phyloP scores from a whole-genome alignment of 345 rosid species.

The Brassica nigra region DNA sequence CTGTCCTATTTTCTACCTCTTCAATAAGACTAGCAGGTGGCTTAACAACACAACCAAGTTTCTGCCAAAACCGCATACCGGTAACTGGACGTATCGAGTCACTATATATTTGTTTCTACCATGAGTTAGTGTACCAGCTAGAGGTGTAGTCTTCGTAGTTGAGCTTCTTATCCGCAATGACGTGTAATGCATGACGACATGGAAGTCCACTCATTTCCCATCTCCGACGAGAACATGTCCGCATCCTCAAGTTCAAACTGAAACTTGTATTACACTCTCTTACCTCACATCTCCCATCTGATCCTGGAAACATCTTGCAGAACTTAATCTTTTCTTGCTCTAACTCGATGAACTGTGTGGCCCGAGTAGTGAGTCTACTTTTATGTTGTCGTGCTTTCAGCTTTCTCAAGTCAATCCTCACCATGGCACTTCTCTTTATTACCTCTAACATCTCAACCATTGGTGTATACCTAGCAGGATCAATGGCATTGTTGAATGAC shows the following conservation, averaged over 20 bases:
- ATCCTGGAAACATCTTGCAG: neutral
- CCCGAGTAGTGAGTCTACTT: too few relatives aligned
- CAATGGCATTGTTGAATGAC: neutral
- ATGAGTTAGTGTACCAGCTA: neutral
- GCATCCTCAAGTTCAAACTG: neutral
- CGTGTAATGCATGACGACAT: neutral
- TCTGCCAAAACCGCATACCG: neutral
- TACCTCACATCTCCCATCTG: neutral
- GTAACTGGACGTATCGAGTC: neutral
- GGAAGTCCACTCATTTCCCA: neutral
- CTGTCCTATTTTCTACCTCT: neutral
- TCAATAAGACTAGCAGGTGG: neutral
- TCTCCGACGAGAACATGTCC: neutral
- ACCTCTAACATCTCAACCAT: conserved; percentile 19
- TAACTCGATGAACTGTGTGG: too few relatives aligned
- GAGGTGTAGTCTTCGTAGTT: neutral
- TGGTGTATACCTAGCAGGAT: neutral
- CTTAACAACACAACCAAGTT: neutral
- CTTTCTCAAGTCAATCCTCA: neutral
- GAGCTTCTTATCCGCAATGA: neutral
- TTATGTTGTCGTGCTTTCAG: neutral
- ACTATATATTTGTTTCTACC: neutral
- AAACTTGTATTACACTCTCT: neutral
- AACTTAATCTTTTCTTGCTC: neutral
- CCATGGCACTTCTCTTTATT: neutral